These are phyloP conservation scores for Zychaea mexicana DNA, from an alignment of 371 early-diverging fungal species.

Conservation along the genomic window DNA sequence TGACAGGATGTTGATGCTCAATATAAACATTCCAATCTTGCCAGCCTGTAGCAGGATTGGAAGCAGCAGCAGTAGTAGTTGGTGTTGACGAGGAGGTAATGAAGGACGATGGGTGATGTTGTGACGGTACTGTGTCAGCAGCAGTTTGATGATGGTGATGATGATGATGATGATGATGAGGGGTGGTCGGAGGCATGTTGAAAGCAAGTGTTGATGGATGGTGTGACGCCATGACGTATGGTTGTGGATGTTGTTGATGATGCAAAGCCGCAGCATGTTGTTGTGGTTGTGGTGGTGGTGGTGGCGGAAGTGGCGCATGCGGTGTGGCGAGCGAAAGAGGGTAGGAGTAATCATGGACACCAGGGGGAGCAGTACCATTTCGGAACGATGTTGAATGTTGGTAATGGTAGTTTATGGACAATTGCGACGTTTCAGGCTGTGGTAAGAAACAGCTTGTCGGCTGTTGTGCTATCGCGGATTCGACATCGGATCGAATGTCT, in stretches of 20 bases:
- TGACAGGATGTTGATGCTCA: background rate
- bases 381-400: background rate
- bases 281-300: background rate
- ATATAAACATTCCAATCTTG: conserved; percentile 6
- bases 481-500: conserved; percentile 32
- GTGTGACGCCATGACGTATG: background rate
- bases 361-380: too few relatives aligned
- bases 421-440: conserved; percentile 16
- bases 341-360: background rate
- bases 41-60: background rate
- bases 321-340: background rate
- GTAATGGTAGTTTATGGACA: conserved; percentile 11
- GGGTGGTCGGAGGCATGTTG: background rate
- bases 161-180: background rate
- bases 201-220: background rate
- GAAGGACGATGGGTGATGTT: background rate
- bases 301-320: background rate
- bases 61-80: background rate
- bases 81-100: background rate
- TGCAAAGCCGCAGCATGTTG: background rate
- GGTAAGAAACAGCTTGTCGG: conserved; percentile 10
- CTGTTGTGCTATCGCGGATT: conserved; percentile 17
- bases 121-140: background rate
- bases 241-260: background rate
- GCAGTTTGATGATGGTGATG: background rate